Evolutionary conservation across 129 eudicot genomes (phyloP), one percentile per base, ranked within the genome.

Genomic region (Flaveria linearis): DNA sequence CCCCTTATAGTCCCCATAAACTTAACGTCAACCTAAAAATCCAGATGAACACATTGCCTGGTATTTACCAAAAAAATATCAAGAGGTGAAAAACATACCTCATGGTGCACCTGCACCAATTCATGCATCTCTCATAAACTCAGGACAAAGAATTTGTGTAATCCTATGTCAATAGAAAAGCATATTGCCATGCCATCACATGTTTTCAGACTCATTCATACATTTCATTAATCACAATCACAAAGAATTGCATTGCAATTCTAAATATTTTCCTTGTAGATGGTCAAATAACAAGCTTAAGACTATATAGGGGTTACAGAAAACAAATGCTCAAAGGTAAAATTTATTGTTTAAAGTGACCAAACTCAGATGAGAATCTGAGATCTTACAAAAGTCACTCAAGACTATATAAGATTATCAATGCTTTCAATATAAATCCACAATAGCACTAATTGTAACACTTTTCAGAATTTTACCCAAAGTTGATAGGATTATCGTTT

Each of bases 351-450:
- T 13, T 20, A 42, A 69, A 13, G 10, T 14, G 18, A 41, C 3
- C 25, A 49, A 2, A 70, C 3, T 9, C 52, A 2, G 16, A 16
- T 49, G 23, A 7, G 26, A 2, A 22, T 70, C 51, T 36, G 67
- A 53, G 51, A 72, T 72, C 67, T 36, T 72, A 36, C 41, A 14
- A n/a, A n/a, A 36, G 55, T 23, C 42, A 53, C 52, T 55, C 76
- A 39, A 33, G 36, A 56, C 50, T 71, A 36, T 53, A 71, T 51
- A 51, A 16, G 12, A 28, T 50, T 42, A 58, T 25, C 78, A 22
- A 43, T 58, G 23, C 69, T 22, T 41, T 14, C 8, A 56, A 55
- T 7, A 36, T 10, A 70, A 41, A 41, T 73, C 56, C n/a, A 56
- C 43, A 57, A 58, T 4, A 39, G 60, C 18, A 43, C 58, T 20